Evolutionary conservation across 2,329 filamentous ascomycete genomes (phyloP).

Genomic region (Cercospora sojina): DNA sequence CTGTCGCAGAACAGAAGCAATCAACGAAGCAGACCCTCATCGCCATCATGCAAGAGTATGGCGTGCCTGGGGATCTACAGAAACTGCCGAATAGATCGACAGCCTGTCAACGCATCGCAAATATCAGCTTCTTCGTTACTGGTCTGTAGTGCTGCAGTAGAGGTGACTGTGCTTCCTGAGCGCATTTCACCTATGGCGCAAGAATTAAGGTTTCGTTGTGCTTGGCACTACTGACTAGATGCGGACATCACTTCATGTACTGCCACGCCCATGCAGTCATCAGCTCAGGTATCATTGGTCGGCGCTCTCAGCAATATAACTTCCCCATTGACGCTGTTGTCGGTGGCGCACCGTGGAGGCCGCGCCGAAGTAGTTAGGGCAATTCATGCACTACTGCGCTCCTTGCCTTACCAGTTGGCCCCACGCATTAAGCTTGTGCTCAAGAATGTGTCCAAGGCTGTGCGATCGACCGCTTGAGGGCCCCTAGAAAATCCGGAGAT

Average conservation of each 20-base stretch:
- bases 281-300: background rate
- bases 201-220: conserved; percentile 15
- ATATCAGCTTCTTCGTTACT: background rate
- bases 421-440: conserved; percentile 3
- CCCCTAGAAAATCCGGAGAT: background rate
- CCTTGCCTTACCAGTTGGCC: background rate
- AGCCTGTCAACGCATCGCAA: background rate
- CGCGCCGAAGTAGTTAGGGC: background rate
- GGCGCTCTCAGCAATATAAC: background rate
- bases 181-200: conserved; percentile 12
- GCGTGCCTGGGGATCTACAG: background rate
- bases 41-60: background rate
- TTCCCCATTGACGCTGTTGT: background rate
- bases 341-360: background rate
- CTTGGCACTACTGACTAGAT: conserved; percentile 8
- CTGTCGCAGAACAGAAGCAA: background rate
- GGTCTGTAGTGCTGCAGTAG: background rate
- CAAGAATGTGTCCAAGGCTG: background rate
- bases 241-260: background rate
- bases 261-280: background rate
- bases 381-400: background rate
- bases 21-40: background rate
- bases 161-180: conserved; percentile 1
- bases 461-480: background rate
- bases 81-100: background rate